Evolutionary conservation across 2,329 filamentous ascomycete genomes (phyloP), one percentile per base, ranked within the genome.

Genomic region (Paracoccidioides lutzii): DNA sequence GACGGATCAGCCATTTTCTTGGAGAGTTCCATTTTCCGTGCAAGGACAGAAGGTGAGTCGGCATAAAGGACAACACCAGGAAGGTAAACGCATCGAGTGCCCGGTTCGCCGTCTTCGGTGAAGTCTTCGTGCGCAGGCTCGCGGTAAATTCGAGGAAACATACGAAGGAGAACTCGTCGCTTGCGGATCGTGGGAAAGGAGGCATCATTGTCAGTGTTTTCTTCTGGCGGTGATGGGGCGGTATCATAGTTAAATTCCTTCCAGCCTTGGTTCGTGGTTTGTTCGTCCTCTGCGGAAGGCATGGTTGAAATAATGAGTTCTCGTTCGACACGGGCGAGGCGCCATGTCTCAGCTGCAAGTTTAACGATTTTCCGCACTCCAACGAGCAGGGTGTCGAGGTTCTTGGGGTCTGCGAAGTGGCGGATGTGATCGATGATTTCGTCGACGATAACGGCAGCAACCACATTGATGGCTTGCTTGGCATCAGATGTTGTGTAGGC

Each of bases 301-400:
- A 81, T 76, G 1, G 68, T 71, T 3, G 78, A 78, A 9, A 73
- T 69, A 51, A 81, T 77, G 60, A 79, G 73, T 61, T 80, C 78
- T 15, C 78, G 73, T 63, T 81, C 79, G 37, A 81, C 74, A 8
- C 79, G 74, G 4, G 78, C 79, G 62, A 78, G 77, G 22, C 79
- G 71, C 79, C 79, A 81, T 6, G 78, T 80, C 64, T 81, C 77
- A 1, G 78, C 78, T 2, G 79, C 79, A 22, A 79, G 70, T 62
- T 81, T 81, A 51, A 81, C 78, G 46, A 81, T 78, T 56, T 75
- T 73, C 42, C 78, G 73, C 5, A 81, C 75, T 3, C 73, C 74
- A 12, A 72, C 71, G 48, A 75, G 69, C 49, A 81, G 71, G n/a
- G 71, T 67, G 57, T 80, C 77, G 53, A 78, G 71, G 53, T 76